Conservation (phyloP, 306 rosid genomes). For the Gleditsia sinensis region DNA sequence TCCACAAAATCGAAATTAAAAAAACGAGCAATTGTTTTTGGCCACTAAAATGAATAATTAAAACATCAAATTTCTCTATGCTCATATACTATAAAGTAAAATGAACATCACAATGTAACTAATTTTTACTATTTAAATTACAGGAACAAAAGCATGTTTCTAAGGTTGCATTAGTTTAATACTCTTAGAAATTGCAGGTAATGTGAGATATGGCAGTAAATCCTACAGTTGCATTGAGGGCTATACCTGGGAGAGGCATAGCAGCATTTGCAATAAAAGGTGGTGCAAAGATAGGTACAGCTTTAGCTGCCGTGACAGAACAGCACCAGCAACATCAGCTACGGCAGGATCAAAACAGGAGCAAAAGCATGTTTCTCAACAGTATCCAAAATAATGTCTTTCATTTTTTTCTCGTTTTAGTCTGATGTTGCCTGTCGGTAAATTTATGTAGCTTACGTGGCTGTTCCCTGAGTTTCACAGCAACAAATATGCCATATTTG, state of each 20-base stretch:
- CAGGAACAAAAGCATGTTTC: too few species aligned
- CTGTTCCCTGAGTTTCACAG: too few species aligned
- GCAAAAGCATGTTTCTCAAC: constrained; percentile 46
- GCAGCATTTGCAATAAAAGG: constrained; percentile 88
- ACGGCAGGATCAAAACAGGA: constrained; percentile 70
- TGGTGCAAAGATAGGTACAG: constrained; percentile 63
- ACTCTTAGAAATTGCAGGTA: constrained; percentile 38
- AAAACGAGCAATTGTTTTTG: too few species aligned
- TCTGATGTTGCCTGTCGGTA: too few species aligned
- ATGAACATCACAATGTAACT: too few species aligned
- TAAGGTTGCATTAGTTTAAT: constrained; percentile 14
- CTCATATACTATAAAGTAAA: not conserved
- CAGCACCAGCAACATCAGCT: constrained; percentile 87
- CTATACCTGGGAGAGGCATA: constrained; percentile 79
- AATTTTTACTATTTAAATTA: too few species aligned
- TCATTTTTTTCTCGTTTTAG: too few species aligned
- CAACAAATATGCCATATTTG: too few species aligned
- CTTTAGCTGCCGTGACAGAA: constrained; percentile 83
- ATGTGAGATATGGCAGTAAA: constrained; percentile 57
- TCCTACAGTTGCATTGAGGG: constrained; percentile 88
- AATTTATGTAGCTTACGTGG: too few species aligned
- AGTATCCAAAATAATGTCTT: too few species aligned
- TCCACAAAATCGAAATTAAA: not conserved
- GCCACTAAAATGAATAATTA: not conserved
- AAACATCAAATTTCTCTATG: not conserved